phyloP scores from a whole-genome alignment of 164 flowering plant species.

The Annona cherimola region DNA sequence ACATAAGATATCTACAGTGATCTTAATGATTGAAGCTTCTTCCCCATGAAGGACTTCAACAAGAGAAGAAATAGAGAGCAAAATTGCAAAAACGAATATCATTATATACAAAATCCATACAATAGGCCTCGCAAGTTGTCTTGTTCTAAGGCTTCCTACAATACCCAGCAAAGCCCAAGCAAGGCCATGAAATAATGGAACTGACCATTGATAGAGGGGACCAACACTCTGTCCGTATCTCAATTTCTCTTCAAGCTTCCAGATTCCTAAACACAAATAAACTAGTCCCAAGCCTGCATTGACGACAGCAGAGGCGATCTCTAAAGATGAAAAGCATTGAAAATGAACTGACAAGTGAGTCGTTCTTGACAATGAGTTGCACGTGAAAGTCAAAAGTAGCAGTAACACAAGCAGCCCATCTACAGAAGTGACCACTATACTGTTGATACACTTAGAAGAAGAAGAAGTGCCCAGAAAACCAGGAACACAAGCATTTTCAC shows the following conservation, averaged over 20 bases:
- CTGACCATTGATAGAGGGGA: conserved; percentile 48
- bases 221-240: conserved; percentile 10
- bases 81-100: conserved; percentile 34
- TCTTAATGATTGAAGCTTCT: conserved; percentile 17
- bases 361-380: conserved; percentile 13
- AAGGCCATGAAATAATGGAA: conserved; percentile 40
- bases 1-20: conserved; percentile 34
- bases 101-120: conserved; percentile 29
- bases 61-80: conserved; percentile 37
- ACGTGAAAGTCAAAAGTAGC: conserved; percentile 20
- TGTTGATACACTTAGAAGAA: conserved; percentile 44
- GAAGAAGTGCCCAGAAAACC: conserved; percentile 12
- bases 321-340: conserved; percentile 12
- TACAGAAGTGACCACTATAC: conserved; percentile 29
- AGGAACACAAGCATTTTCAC: conserved; percentile 15
- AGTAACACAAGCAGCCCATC: conserved; percentile 36
- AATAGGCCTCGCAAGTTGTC: conserved; percentile 13
- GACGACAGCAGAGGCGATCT: conserved; percentile 23
- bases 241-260: conserved; percentile 27
- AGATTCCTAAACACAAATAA: conserved; percentile 37
- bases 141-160: conserved; percentile 24
- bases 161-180: conserved; percentile 38
- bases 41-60: conserved; percentile 16
- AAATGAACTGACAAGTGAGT: conserved; percentile 1
- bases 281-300: conserved; percentile 38